Evolutionary conservation across 257 asterid genomes (phyloP).

Genomic region (Forsythia suspensa): DNA sequence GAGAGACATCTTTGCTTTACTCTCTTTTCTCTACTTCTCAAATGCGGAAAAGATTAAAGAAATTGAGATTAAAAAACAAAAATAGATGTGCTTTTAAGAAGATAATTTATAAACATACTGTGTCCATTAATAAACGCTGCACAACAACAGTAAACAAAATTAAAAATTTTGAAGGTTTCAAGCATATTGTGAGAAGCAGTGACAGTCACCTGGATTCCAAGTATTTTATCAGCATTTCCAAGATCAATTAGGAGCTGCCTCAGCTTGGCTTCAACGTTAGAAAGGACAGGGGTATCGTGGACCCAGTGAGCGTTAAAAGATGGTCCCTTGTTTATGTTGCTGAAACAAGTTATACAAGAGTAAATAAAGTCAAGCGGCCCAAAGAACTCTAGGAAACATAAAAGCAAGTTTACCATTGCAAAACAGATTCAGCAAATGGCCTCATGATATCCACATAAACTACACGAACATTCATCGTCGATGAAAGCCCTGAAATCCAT

Average conservation of each 20-base stretch:
- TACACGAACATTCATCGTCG: slow-evolving; percentile 79
- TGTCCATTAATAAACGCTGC: background rate
- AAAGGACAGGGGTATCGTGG: slow-evolving; percentile 70
- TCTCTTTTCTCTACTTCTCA: slow-evolving; percentile 2
- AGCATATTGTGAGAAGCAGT: slow-evolving; percentile 18
- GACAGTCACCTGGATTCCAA: slow-evolving; percentile 83
- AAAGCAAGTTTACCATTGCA: slow-evolving; percentile 60
- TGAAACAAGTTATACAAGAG: slow-evolving; percentile 43
- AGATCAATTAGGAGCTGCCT: slow-evolving; percentile 80
- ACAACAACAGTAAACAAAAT: background rate
- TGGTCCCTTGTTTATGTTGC: slow-evolving; percentile 75
- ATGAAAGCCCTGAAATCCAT: slow-evolving; percentile 78
- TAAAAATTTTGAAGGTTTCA: background rate
- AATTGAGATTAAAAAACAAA: background rate
- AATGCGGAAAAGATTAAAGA: slow-evolving; percentile 6
- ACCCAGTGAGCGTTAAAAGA: slow-evolving; percentile 68
- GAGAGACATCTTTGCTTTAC: background rate
- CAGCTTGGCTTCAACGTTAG: slow-evolving; percentile 81
- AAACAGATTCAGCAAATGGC: slow-evolving; percentile 95
- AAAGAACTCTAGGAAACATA: slow-evolving; percentile 17
- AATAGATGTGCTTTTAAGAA: background rate
- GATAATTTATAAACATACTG: background rate
- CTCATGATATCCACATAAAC: slow-evolving; percentile 88
- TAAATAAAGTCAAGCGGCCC: slow-evolving; percentile 27
- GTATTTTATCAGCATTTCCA: slow-evolving; percentile 83